Conservation (phyloP, 1,284 basidiomycete genomes). For the Inonotus hispidus region DNA sequence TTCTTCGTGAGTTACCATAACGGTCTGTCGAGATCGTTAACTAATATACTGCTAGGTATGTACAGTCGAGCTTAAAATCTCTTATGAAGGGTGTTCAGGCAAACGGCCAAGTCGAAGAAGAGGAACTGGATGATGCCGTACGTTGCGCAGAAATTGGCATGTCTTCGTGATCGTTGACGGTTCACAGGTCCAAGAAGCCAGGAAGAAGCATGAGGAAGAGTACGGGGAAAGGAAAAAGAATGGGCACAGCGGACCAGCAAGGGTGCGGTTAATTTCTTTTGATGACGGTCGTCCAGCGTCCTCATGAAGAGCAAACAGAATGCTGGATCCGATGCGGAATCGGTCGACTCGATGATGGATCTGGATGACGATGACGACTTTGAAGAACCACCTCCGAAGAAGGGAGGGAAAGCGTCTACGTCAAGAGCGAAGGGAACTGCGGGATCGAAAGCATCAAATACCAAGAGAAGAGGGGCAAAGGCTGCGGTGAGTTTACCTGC, state of each 20-base stretch:
- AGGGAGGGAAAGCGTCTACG: constrained; percentile 33
- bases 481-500: constrained; percentile 17
- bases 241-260: constrained; percentile 34
- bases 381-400: constrained; percentile 49
- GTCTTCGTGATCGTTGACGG: background rate
- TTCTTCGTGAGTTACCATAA: constrained; percentile 53
- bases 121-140: constrained; percentile 71
- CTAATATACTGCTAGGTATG: constrained; percentile 52
- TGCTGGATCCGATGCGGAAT: constrained; percentile 46
- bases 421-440: constrained; percentile 16
- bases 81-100: constrained; percentile 63
- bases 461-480: constrained; percentile 29
- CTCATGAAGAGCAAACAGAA: constrained; percentile 35
- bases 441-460: constrained; percentile 18
- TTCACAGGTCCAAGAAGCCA: constrained; percentile 57
- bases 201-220: constrained; percentile 59
- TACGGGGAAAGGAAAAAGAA: constrained; percentile 43
- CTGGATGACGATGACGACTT: constrained; percentile 40
- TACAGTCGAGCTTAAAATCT: constrained; percentile 52
- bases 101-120: constrained; percentile 64
- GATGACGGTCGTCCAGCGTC: background rate
- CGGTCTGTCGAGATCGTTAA: background rate
- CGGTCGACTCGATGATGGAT: constrained; percentile 79
- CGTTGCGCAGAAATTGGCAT: constrained; percentile 17
- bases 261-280: constrained; percentile 29